phyloP scores from a whole-genome alignment of 768 basidiomycete genomes.

The Calocera viscosa region DNA sequence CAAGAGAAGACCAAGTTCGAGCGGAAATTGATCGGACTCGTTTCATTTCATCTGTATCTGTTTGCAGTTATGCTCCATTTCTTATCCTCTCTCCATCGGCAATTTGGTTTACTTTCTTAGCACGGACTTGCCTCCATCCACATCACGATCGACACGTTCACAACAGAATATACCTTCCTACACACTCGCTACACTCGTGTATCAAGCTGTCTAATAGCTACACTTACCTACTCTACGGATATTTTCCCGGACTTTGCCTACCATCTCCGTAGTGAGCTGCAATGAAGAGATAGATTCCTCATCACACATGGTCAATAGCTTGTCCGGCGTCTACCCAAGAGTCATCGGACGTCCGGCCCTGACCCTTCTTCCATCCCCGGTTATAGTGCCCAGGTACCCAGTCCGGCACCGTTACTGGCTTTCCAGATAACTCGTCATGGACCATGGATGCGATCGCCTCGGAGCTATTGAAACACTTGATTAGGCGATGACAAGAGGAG shows the following conservation, averaged over 20 bases:
- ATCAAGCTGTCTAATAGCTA: neutral
- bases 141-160: conserved; percentile 2
- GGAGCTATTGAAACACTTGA: conserved; percentile 37
- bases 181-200: conserved; percentile 5
- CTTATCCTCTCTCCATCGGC: neutral
- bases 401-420: conserved; percentile 39
- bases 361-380: conserved; percentile 14
- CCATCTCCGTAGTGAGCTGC: neutral
- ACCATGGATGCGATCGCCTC: conserved; percentile 53
- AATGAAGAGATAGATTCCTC: conserved; percentile 7
- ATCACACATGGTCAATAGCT: neutral
- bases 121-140: neutral
- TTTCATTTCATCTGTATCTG: neutral
- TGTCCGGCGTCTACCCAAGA: neutral
- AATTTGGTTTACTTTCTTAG: conserved; percentile 1
- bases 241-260: neutral
- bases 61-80: neutral
- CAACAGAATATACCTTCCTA: neutral
- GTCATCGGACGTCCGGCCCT: neutral
- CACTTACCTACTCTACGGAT: neutral
- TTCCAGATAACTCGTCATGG: conserved; percentile 33
- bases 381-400: conserved; percentile 46
- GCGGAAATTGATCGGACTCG: neutral
- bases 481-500: neutral
- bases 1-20: neutral